These are phyloP conservation scores for Cerioporus squamosus DNA, from an alignment of 1,284 basidiomycete species.

Conservation along the genomic window DNA sequence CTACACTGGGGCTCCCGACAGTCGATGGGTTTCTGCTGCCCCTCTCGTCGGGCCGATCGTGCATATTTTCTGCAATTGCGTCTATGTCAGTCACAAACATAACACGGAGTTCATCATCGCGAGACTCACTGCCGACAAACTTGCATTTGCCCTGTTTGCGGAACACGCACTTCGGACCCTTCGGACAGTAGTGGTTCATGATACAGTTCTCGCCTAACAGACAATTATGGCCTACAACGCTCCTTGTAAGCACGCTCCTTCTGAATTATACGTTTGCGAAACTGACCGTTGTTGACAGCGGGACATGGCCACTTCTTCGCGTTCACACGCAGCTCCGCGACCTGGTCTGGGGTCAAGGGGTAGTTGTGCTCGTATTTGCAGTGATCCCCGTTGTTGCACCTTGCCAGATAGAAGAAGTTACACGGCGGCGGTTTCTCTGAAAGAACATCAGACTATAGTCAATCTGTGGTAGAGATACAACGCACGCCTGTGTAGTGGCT, in stretches of 20 bases:
- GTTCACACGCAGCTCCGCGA: constrained; percentile 39
- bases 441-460: not conserved
- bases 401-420: constrained; percentile 45
- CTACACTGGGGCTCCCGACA: constrained; percentile 7
- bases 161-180: constrained; percentile 38
- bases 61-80: constrained; percentile 23
- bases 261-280: not conserved
- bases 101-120: not conserved
- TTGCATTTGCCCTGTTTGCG: constrained; percentile 40
- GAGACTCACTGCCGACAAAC: constrained; percentile 38
- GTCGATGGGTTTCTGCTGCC: constrained; percentile 4
- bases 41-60: constrained; percentile 13
- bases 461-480: not conserved
- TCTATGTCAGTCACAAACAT: not conserved
- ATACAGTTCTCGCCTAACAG: constrained; percentile 35
- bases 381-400: constrained; percentile 38
- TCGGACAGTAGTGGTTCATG: constrained; percentile 40
- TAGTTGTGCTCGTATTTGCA: constrained; percentile 49
- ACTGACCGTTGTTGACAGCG: constrained; percentile 36
- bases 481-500: constrained; percentile 40
- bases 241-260: not conserved
- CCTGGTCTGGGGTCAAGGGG: constrained; percentile 36
- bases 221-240: constrained; percentile 34
- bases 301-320: constrained; percentile 48
- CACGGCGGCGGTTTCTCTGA: constrained; percentile 45